phyloP scores from a whole-genome alignment of 2,329 filamentous ascomycete genomes.

The Tolypocladium pustulatum region DNA sequence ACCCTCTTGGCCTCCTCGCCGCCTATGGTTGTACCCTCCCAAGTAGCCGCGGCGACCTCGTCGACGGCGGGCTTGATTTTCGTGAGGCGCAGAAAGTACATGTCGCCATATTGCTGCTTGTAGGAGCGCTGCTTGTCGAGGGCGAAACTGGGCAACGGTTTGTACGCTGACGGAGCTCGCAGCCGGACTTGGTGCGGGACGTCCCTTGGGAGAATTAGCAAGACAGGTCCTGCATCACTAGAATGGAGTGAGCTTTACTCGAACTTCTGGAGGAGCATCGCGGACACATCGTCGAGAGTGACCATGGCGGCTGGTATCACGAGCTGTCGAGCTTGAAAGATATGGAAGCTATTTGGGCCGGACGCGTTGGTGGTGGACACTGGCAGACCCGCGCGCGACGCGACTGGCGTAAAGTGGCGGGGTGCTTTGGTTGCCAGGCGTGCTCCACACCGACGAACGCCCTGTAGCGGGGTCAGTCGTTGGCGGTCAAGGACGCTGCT shows the following conservation, averaged over 20 bases:
- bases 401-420: not conserved
- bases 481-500: not conserved
- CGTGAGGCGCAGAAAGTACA: constrained; percentile 88
- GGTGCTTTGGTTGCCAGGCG: no score
- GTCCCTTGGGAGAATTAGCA: constrained; percentile 12
- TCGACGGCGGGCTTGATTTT: constrained; percentile 81
- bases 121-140: constrained; percentile 67
- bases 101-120: constrained; percentile 91
- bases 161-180: constrained; percentile 53
- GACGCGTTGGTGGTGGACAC: not conserved
- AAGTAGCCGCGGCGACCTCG: constrained; percentile 60
- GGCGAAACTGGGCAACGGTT: constrained; percentile 62
- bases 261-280: constrained; percentile 21
- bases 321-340: not conserved
- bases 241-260: constrained; percentile 14
- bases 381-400: not conserved
- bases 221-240: not conserved
- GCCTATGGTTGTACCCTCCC: constrained; percentile 68
- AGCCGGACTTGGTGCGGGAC: constrained; percentile 30
- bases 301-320: constrained; percentile 17
- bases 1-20: constrained; percentile 66
- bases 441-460: no score
- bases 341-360: not conserved
- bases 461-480: not conserved
- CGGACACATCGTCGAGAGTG: constrained; percentile 20